Evolutionary conservation across 768 basidiomycete species (phyloP), one percentile per base, ranked within the genome.

Genomic region (Macrolepiota albuminosa): DNA sequence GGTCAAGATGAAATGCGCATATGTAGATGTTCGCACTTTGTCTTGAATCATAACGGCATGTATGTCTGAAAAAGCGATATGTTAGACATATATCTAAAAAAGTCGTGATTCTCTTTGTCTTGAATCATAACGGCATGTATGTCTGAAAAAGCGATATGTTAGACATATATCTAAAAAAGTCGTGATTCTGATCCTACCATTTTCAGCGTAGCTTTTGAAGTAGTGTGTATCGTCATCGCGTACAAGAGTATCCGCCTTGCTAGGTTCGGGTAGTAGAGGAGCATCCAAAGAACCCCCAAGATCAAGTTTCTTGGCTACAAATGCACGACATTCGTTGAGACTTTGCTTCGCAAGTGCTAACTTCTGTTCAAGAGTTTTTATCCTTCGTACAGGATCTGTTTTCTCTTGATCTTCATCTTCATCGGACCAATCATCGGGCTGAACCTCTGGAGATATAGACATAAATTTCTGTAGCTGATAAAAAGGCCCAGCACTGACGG

Each of bases 41-140:
- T 98, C 96, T 68, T 93, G 89, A 59, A 98, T 90, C 96, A 98
- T 98, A 61, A 93, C 84, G 34, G 94, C 91, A 70, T 98, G 96
- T 53, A 97, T 95, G 64, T 97, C 93, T 95, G 67, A 10, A 18
- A 34, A 31, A 56, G 36, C 9, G 8, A 6, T 48, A 55, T 21
- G 18, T 61, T n/a, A 57, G 34, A 48, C 2, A 33, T 16, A 18
- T 14, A 5, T n/a, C 1, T n/a, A 3, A 14, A 1, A 31, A 24
- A 36, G 9, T 21, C 7, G 53, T 0, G 24, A 29, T 31, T 45
- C 24, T 33, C 91, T 77, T 89, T 89, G 70, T 98, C 96, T 68
- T 93, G 89, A 59, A 98, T 90, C 96, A 98, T 98, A 61, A 93
- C 84, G 34, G 94, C 91, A 70, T 98, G 96, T 53, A 97, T 95